These are phyloP conservation scores for Rhinocladiella similis DNA, from an alignment of 2,329 filamentous ascomycete species.

Conservation along the genomic window DNA sequence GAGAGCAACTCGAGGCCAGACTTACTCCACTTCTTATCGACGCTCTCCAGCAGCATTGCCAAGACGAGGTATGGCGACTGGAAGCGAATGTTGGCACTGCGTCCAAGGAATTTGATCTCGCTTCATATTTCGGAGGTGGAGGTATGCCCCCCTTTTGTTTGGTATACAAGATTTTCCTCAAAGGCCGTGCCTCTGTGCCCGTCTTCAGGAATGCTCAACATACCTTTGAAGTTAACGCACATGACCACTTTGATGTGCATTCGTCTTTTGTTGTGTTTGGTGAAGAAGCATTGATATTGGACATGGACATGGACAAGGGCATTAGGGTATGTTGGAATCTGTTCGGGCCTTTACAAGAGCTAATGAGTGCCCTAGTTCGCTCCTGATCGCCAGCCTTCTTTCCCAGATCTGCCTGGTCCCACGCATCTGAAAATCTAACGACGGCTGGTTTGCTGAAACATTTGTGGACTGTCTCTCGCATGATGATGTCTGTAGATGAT, in stretches of 20 bases:
- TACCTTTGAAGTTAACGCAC: neutral
- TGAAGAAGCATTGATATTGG: neutral
- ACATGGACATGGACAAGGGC: neutral
- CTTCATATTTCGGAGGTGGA: neutral
- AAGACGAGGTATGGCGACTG: neutral
- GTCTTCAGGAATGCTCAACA: neutral
- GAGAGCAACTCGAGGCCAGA: neutral
- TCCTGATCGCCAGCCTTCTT: neutral
- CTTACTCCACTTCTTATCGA: neutral
- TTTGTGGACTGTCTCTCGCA: no score
- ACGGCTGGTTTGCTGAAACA: no score
- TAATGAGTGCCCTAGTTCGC: neutral
- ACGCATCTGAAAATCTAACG: neutral
- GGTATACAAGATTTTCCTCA: constrained; percentile 2
- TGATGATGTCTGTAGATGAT: no score
- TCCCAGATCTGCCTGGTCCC: neutral
- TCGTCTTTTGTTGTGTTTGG: neutral
- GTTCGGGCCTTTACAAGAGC: neutral
- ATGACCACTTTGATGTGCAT: neutral
- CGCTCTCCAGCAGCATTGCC: neutral
- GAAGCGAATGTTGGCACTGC: neutral
- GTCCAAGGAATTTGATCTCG: neutral
- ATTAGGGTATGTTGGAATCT: neutral
- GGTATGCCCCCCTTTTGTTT: neutral
- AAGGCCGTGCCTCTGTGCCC: neutral